Conservation (phyloP, 495 filamentous ascomycete genomes). For the Lineolata rhizophorae region DNA sequence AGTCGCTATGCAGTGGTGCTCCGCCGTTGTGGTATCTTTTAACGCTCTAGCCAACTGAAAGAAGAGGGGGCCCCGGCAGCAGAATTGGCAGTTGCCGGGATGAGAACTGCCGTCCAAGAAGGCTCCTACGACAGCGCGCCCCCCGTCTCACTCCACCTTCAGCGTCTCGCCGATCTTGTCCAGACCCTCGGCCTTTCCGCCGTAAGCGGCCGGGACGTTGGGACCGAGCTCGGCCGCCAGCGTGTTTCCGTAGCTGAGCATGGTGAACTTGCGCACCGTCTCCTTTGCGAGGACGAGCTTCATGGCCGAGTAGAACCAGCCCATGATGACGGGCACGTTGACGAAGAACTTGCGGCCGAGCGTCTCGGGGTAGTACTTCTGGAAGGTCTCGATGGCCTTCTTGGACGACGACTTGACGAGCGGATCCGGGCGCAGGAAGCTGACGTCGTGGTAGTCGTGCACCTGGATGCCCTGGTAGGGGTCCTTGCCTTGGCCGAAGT, state of each 20-base stretch:
- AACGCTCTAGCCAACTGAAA: too few relatives aligned
- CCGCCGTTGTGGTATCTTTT: too few relatives aligned
- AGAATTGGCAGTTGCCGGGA: too few relatives aligned
- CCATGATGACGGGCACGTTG: conserved; percentile 74
- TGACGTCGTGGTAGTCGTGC: conserved; percentile 71
- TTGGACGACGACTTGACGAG: conserved; percentile 45
- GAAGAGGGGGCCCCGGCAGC: too few relatives aligned
- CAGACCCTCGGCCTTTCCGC: conserved; percentile 32
- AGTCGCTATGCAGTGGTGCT: too few relatives aligned
- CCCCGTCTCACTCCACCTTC: too few relatives aligned
- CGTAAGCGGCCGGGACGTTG: conserved; percentile 39
- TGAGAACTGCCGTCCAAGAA: too few relatives aligned
- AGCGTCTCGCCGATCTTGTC: conserved; percentile 12
- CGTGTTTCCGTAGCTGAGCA: conserved; percentile 51
- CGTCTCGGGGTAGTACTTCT: conserved; percentile 65
- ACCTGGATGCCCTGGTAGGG: conserved; percentile 77
- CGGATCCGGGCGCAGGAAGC: conserved; percentile 54
- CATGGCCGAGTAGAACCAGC: conserved; percentile 61
- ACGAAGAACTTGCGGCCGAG: conserved; percentile 82
- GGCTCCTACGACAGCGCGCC: too few relatives aligned
- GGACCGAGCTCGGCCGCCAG: conserved; percentile 38
- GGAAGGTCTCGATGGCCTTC: conserved; percentile 59
- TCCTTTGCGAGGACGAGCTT: conserved; percentile 59
- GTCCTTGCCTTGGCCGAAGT: conserved; percentile 37
- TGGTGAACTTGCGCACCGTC: conserved; percentile 69